Base-by-base conservation (phyloP, 2,329 filamentous ascomycete genomes). In the Lachnellula suecica region DNA sequence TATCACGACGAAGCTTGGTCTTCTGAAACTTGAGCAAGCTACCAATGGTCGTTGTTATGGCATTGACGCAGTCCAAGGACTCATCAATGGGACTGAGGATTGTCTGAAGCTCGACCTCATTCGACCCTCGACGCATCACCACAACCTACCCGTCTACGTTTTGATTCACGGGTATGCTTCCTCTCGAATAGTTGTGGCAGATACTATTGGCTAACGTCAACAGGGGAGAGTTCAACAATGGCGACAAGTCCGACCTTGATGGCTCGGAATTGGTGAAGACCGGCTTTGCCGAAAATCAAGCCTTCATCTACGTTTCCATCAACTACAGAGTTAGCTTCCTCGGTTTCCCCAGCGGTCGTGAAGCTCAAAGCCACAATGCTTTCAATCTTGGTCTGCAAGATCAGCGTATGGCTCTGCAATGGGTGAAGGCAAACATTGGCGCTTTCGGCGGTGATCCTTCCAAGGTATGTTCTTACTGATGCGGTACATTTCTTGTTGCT, bases 101-200 rank as follows among this genome's bases (percentile, higher is more conserved):
- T 72, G 69, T 50, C 57, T 72, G 3, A 66, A 66, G 2, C 50
- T 72, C 19, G 70, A 72, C 38, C 56, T 72, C n/a, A 77, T 74
- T 58, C 17, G 62, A 63, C 49, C 66, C 62, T 19, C 24, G 25
- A 23, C 13, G 29, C 31, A 10, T 45, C 17, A 10, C 20, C 4
- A 50, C 10, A 31, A 27, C 7, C 15, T 29, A 4, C 58, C 77
- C 2, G 78, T 83, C 11, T 69, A 79, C 13, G 66, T 85, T 2
- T 86, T 83, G 61, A 70, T 86, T 27, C 83, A 86, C 61, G 83
- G 83, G 50, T 83, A 82, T 3, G 79, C 72, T 5, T 15, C n/a
- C 17, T 10, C 43, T 35, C 25, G n/a, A 42, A 15, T 40, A 27
- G 5, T n/a, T 45, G 8, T 15, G 37, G 17, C 6, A 22, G 19